These are phyloP conservation scores for Pythium biforme DNA, from an alignment of 352 stramenopile genomes.

Conservation along the genomic window DNA sequence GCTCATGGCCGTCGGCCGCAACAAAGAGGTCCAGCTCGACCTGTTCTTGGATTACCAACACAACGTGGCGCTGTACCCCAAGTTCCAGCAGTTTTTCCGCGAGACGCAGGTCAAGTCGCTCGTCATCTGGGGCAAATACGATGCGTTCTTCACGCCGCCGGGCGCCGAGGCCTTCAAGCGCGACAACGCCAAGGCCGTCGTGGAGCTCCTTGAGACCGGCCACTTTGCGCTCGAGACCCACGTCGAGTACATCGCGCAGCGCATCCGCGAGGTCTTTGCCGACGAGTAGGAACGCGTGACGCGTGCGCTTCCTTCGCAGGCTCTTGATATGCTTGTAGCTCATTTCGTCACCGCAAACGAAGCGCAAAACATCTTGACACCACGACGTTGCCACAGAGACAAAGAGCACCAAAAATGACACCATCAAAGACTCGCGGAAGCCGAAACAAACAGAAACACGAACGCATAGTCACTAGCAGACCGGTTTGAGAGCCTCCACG, in stretches of 20 bases:
- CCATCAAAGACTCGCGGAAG: too few species aligned
- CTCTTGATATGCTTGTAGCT: too few species aligned
- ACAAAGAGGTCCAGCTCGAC: conserved; percentile 21
- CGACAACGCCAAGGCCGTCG: not conserved
- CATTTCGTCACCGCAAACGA: too few species aligned
- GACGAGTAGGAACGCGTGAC: not conserved
- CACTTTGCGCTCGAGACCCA: conserved; percentile 16
- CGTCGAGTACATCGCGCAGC: conserved; percentile 18
- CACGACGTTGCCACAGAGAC: too few species aligned
- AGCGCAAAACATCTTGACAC: too few species aligned
- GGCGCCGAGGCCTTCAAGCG: conserved; percentile 11
- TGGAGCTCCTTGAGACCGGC: conserved; percentile 18
- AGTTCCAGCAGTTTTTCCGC: conserved; percentile 19
- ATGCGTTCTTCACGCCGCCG: conserved; percentile 20
- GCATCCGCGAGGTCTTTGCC: conserved; percentile 3
- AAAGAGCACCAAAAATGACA: too few species aligned
- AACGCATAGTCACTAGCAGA: too few species aligned
- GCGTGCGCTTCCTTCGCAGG: too few species aligned
- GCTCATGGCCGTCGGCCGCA: conserved; percentile 10
- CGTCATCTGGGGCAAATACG: conserved; percentile 19
- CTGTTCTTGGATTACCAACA: conserved; percentile 14
- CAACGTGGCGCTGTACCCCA: conserved; percentile 12
- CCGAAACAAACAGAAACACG: too few species aligned
- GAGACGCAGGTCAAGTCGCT: conserved; percentile 12
- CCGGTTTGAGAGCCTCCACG: too few species aligned